phyloP scores from a whole-genome alignment of 2,329 filamentous ascomycete genomes.

The Monosporascus sp. region DNA sequence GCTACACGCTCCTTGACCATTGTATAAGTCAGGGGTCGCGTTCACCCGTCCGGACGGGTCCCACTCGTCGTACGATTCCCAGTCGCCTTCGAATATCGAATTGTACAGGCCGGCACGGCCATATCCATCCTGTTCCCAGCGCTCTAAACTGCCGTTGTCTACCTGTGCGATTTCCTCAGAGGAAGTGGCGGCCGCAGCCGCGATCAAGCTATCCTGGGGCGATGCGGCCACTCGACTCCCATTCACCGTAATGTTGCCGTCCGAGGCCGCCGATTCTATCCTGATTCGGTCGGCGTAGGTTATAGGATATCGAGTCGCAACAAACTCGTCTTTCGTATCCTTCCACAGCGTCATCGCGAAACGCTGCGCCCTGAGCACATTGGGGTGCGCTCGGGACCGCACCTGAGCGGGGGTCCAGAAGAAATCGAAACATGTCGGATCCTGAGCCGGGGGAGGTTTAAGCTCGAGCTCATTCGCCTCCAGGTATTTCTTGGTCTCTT shows the following conservation, averaged over 20 bases:
- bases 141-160: constrained; percentile 65
- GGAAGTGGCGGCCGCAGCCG: constrained; percentile 29
- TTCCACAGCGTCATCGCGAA: constrained; percentile 67
- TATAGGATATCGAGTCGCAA: constrained; percentile 57
- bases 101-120: constrained; percentile 52
- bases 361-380: constrained; percentile 56
- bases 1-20: constrained; percentile 50
- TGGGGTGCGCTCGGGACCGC: constrained; percentile 60
- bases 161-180: constrained; percentile 58
- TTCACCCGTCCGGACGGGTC: constrained; percentile 46
- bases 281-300: constrained; percentile 65
- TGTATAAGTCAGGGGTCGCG: constrained; percentile 51
- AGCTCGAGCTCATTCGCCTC: constrained; percentile 40
- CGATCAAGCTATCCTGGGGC: constrained; percentile 24
- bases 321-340: constrained; percentile 44
- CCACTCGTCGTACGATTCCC: constrained; percentile 54
- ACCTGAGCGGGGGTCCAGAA: constrained; percentile 70
- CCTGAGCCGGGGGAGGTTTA: constrained; percentile 52
- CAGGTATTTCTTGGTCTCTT: constrained; percentile 55
- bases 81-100: constrained; percentile 46
- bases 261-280: constrained; percentile 50
- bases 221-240: constrained; percentile 18
- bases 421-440: constrained; percentile 66
- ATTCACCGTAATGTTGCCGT: constrained; percentile 26
- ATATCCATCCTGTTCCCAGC: constrained; percentile 67